Evolutionary conservation across 805 yeast species (phyloP), one percentile per base, ranked within the genome.

Genomic region (Metschnikowia picachoensis): DNA sequence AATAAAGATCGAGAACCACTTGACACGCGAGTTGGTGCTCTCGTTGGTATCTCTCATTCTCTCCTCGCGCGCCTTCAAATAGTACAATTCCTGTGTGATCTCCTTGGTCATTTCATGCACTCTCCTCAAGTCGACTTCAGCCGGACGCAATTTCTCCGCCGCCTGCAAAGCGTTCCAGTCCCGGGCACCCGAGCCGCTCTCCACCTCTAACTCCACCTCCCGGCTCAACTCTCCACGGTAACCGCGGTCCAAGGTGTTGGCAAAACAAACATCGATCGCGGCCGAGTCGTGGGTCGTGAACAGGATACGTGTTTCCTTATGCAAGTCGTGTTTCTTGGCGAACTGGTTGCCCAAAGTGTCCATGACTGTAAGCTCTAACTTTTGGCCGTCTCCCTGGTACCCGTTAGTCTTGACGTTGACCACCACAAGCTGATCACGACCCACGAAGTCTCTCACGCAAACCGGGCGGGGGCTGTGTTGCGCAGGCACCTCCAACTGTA

Each of bases 141-240:
- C 80, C 4, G 99, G 98, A 69, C 86, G 87, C 66, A 94, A 82
- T 65, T 89, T 88, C 67, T 94, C 98, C 37, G 86, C 79, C 39
- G 96, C 91, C 73, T 91, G 97, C 52, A 91, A 74, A 20, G 90
- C 88, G 63, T 90, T 89, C 97, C 98, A 94, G 71, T 94, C 98
- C 68, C 98, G 85, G 35, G 98, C 99, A 59, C 90, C 87, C 42
- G 97, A 87, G 37, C 99, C 99, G 51, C 90, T 83, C 67, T 94
- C 98, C 49, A 94, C 84, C 53, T 91, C 97, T 60, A 94, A 73
- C 61, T 90, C 97, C 57, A 94, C 73, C 43, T 84, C 84, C 66
- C 98, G 83, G 49, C 70, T 65, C 55, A 77, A 59, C 29, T 77
- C 76, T 30, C 44, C 41, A 8, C 16, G 32, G 16, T 62, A 58